These are phyloP conservation scores for Ananas comosus DNA, from an alignment of 176 grass and related monocot genomes.

Conservation along the genomic window DNA sequence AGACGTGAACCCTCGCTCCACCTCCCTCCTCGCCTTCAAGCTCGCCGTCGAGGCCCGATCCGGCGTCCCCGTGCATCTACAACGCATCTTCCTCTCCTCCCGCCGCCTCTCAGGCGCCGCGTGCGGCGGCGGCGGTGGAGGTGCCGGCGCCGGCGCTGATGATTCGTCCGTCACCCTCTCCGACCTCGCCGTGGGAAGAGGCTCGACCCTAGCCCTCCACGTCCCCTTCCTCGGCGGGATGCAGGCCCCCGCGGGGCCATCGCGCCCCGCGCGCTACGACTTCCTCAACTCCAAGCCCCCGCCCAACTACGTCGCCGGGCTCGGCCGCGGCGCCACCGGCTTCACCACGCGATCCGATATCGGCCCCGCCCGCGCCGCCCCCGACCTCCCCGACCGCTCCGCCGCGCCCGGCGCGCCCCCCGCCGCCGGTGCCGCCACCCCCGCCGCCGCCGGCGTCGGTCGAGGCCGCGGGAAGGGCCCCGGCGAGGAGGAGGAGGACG, in stretches of 20 bases:
- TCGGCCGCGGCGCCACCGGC: slow-evolving; percentile 89
- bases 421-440: not conserved
- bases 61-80: slow-evolving; percentile 18
- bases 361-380: slow-evolving; percentile 78
- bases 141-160: slow-evolving; percentile 5
- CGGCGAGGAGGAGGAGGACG: slow-evolving; percentile 57
- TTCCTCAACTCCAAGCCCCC: slow-evolving; percentile 91
- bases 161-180: slow-evolving; percentile 13
- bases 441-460: slow-evolving; percentile 3
- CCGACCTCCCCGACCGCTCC: slow-evolving; percentile 75
- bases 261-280: slow-evolving; percentile 49
- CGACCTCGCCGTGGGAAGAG: slow-evolving; percentile 11
- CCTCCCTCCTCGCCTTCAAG: slow-evolving; percentile 30
- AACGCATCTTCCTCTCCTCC: slow-evolving; percentile 35
- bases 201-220: slow-evolving; percentile 23
- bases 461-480: slow-evolving; percentile 73
- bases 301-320: slow-evolving; percentile 71
- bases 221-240: slow-evolving; percentile 39
- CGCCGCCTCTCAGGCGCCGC: slow-evolving; percentile 21
- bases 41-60: slow-evolving; percentile 11
- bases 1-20: slow-evolving; percentile 22
- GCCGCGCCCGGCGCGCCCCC: slow-evolving; percentile 29
- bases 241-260: slow-evolving; percentile 26
- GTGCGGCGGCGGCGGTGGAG: not conserved
- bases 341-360: slow-evolving; percentile 93